Evolutionary conservation across 495 filamentous ascomycete species (phyloP), one percentile per base, ranked within the genome.

Genomic region (Cladorrhinum samala): DNA sequence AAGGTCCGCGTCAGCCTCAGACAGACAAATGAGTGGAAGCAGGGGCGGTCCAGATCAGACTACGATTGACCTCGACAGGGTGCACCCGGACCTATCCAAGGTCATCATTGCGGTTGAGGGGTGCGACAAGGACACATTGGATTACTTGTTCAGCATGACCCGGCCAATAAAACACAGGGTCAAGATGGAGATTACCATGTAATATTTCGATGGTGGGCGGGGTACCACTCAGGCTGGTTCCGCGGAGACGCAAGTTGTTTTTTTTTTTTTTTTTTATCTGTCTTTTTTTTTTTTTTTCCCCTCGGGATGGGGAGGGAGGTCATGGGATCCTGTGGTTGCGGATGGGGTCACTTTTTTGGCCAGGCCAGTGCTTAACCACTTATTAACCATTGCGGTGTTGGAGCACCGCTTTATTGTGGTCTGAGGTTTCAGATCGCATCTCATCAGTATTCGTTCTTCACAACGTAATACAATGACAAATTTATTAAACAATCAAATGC

Each of bases 171-270:
- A 47, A n/a, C 20, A 23, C n/a, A n/a, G 24, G 6, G 45, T 47
- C n/a, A 47, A 47, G 24, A 47, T 47, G 45, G 45, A 47, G 45
- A 47, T 47, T 18, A 47, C 45, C 24, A 47, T 47, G 45, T 47
- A 14, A 47, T 37, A n/a, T n/a, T n/a, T n/a, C n/a, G n/a, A n/a
- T n/a, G n/a, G n/a, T n/a, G n/a, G n/a, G n/a, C n/a, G n/a, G n/a
- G n/a, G n/a, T n/a, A n/a, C n/a, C n/a, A n/a, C n/a, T n/a, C n/a
- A n/a, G n/a, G n/a, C n/a, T n/a, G n/a, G n/a, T n/a, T n/a, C n/a
- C n/a, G n/a, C n/a, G n/a, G n/a, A n/a, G n/a, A n/a, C n/a, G n/a
- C n/a, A n/a, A n/a, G n/a, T n/a, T n/a, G n/a, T n/a, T n/a, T n/a
- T n/a, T n/a, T n/a, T n/a, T n/a, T n/a, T n/a, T n/a, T n/a, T n/a